Conservation (phyloP, 192 early-diverging fungal genomes). For the Lobosporangium transversale region DNA sequence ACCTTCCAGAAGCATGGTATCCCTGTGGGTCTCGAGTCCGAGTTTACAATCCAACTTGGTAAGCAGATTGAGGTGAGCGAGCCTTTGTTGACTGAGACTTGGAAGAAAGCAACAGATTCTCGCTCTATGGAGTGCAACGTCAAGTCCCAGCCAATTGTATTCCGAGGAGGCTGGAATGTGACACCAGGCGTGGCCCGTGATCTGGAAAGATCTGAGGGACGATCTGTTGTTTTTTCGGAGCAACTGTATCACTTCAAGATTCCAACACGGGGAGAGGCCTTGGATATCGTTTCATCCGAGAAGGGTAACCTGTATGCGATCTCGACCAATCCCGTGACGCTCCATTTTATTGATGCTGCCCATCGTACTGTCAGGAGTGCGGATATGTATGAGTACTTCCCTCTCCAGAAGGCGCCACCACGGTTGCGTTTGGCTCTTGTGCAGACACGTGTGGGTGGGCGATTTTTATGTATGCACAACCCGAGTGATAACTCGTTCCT, state of each 20-base stretch:
- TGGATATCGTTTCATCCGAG: slow-evolving; percentile 64
- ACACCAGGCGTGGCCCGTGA: slow-evolving; percentile 57
- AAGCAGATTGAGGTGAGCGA: slow-evolving; percentile 58
- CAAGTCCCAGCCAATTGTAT: slow-evolving; percentile 28
- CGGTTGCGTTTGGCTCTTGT: slow-evolving; percentile 59
- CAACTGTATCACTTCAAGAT: slow-evolving; percentile 73
- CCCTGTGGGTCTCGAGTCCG: slow-evolving; percentile 73
- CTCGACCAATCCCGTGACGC: slow-evolving; percentile 70
- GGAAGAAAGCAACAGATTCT: slow-evolving; percentile 53
- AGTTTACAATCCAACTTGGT: slow-evolving; percentile 71
- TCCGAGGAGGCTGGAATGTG: slow-evolving; percentile 66
- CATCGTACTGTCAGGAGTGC: slow-evolving; percentile 62
- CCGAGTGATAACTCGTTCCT: slow-evolving; percentile 67
- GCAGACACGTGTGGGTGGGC: slow-evolving; percentile 30
- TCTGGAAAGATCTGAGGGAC: slow-evolving; percentile 66
- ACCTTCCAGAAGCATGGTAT: slow-evolving; percentile 79
- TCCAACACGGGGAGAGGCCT: slow-evolving; percentile 69
- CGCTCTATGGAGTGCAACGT: slow-evolving; percentile 15
- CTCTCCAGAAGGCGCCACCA: slow-evolving; percentile 64
- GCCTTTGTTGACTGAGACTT: slow-evolving; percentile 64
- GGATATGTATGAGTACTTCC: slow-evolving; percentile 81
- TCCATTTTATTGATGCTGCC: slow-evolving; percentile 60
- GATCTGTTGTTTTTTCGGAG: slow-evolving; percentile 72
- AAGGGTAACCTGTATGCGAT: slow-evolving; percentile 66
- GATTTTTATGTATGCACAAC: slow-evolving; percentile 69